Evolutionary conservation across 2,329 filamentous ascomycete species (phyloP), one percentile per base, ranked within the genome.

Genomic region (Aureobasidium sp.): DNA sequence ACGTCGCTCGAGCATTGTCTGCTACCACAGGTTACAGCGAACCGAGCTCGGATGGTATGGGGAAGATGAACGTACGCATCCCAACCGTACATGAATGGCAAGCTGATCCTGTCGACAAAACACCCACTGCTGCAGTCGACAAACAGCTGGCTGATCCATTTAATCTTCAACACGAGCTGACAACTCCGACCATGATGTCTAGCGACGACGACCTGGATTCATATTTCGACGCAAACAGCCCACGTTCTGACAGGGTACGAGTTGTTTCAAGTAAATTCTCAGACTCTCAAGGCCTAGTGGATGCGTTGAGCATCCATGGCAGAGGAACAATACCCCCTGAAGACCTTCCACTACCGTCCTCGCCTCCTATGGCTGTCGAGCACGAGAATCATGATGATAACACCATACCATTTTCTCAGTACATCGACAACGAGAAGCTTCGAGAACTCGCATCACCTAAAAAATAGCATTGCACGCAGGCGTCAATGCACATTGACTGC

Each of bases 161-260:
- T 12, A 34, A 45, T 19, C 39, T 38, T 8, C 32, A 49, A 14
- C 45, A 49, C 30, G 50, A 38, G 2, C 27, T 35, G 19, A 14
- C 30, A 14, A 53, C 39, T 2, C 50, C 50, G 14, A 44, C 50
- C 10, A 14, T 35, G 16, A 19, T 45, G 38, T 44, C 40, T 16
- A 53, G 50, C 30, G 42, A 54, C 12, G 41, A 54, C 11, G 53
- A 39, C 17, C 3, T 54, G 27, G 53, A 55, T 17, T 42, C 44
- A 6, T 55, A 55, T 24, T 55, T 55, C 25, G 53, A 51, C n/a
- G 29, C 47, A 7, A 38, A 47, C 22, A 51, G 41, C 19, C 53
- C 53, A 32, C 19, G 22, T 4, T 39, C 44, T 24, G 45, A 50
- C 3, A 45, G 12, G 14, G 45, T 44, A 16, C 32, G 29, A 11